Percentiles rank a stretch among this genome's conserved stretches.
These are phyloP conservation scores for Artemisia annua DNA, from an alignment of 129 eudicot genomes.

Conservation along the genomic window DNA sequence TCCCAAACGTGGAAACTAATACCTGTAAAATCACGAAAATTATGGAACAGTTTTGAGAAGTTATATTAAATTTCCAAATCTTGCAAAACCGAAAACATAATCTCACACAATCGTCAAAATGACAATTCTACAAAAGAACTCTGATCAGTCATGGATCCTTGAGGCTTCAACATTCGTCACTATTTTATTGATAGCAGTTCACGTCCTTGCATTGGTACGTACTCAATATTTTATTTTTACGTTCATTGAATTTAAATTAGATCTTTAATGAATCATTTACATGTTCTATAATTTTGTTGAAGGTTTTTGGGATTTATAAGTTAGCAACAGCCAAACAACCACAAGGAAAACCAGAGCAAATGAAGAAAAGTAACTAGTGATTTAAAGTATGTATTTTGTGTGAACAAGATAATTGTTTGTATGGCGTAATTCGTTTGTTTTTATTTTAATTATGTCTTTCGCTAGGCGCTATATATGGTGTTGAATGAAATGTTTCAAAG, in stretches of 20 bases:
- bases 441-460: neutral
- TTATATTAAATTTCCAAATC: neutral
- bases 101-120: slow-evolving; percentile 15
- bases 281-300: slow-evolving; percentile 1
- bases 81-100: neutral
- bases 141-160: slow-evolving; percentile 37
- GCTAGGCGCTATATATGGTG: neutral
- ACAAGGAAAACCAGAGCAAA: slow-evolving; percentile 25
- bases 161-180: slow-evolving; percentile 34
- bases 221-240: neutral
- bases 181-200: slow-evolving; percentile 27
- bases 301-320: slow-evolving; percentile 33
- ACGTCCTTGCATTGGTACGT: slow-evolving; percentile 33
- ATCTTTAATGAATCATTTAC: neutral
- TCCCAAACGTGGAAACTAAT: no score
- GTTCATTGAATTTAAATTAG: slow-evolving; percentile 2
- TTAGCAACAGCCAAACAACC: slow-evolving; percentile 33
- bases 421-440: neutral
- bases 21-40: neutral
- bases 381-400: slow-evolving; percentile 17
- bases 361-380: slow-evolving; percentile 31
- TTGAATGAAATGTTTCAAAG: slow-evolving; percentile 24
- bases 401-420: neutral
- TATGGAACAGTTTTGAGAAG: neutral
- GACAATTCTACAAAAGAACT: slow-evolving; percentile 20